Evolutionary conservation across 2,329 filamentous ascomycete genomes (phyloP), one percentile per base, ranked within the genome.

Genomic region (Verticillium longisporum): DNA sequence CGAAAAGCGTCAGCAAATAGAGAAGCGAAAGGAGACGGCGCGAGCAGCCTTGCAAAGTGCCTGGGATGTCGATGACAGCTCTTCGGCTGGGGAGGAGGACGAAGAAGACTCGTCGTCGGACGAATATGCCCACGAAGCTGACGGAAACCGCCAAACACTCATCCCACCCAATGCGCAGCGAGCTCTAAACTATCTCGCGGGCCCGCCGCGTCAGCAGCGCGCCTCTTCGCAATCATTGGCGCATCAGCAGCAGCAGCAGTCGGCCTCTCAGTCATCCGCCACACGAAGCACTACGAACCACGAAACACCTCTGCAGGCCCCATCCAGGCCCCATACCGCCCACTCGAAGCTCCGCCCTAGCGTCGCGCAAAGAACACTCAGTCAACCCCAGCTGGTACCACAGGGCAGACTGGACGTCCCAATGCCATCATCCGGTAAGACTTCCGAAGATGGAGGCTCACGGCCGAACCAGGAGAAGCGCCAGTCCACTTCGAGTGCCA

Each of bases 401-500:
- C 64, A 65, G 2, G 60, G 63, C 18, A 61, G 55, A 56, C 60
- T 70, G 6, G 69, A 71, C 10, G 64, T 66, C 34, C 63, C 65
- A 26, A 34, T 64, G 32, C 64, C 65, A 55, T 61, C 68, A 33
- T 59, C 68, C 41, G 66, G 63, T 38, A 74, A 69, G 55, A 66
- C 66, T 34, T 64, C 68, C 9, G 76, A 78, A 55, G 75, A 79
- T 53, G 65, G 65, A 32, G 66, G 65, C 37, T 67, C 69, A 60
- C 69, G 69, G 59, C 62, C 71, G 55, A 68, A 67, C 60, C 68
- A 69, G 56, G 79, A 83, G 60, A 82, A 83, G 65, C 80, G 82
- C 36, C 75, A 77, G 56, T 86, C 84, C 33, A 75, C 75, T 50
- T 81, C 80, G 11, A 85, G 81, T 69, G 74, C 75, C 56, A 87